Evolutionary conservation across 805 yeast genomes (phyloP).

Genomic region (Starmerella stigmatis): DNA sequence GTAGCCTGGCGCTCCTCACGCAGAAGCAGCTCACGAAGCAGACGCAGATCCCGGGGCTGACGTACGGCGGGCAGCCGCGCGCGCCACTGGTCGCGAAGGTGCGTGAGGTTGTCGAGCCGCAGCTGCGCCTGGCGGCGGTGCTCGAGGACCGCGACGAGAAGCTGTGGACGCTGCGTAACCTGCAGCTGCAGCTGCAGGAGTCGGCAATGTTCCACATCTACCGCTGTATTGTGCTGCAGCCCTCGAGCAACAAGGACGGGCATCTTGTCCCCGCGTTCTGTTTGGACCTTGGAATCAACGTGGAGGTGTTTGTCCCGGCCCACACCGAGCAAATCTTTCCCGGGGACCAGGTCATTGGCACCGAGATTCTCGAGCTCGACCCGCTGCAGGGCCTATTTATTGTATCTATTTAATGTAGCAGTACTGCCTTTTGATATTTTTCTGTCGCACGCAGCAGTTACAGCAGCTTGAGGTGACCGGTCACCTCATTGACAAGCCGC

Average conservation of each 20-base stretch:
- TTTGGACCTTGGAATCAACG: constrained; percentile 38
- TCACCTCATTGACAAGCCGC: constrained; percentile 62
- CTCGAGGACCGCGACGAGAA: constrained; percentile 11
- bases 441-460: constrained; percentile 30
- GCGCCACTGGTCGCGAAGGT: constrained; percentile 9
- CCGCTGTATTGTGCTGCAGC: constrained; percentile 39
- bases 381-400: constrained; percentile 36
- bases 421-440: too few relatives aligned
- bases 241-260: constrained; percentile 15
- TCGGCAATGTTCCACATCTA: constrained; percentile 25
- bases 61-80: constrained; percentile 9
- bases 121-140: constrained; percentile 6
- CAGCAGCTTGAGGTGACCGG: constrained; percentile 67
- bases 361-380: constrained; percentile 38
- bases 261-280: constrained; percentile 39
- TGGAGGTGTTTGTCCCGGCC: constrained; percentile 30
- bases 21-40: constrained; percentile 13
- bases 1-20: constrained; percentile 20
- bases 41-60: background rate
- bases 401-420: constrained; percentile 31
- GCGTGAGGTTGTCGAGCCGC: constrained; percentile 11
- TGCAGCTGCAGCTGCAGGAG: constrained; percentile 14
- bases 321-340: constrained; percentile 24
- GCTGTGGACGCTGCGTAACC: constrained; percentile 3
- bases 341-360: constrained; percentile 36